These are phyloP conservation scores for Carex kokanica DNA, from an alignment of 176 grass and related monocot species.

Conservation along the genomic window DNA sequence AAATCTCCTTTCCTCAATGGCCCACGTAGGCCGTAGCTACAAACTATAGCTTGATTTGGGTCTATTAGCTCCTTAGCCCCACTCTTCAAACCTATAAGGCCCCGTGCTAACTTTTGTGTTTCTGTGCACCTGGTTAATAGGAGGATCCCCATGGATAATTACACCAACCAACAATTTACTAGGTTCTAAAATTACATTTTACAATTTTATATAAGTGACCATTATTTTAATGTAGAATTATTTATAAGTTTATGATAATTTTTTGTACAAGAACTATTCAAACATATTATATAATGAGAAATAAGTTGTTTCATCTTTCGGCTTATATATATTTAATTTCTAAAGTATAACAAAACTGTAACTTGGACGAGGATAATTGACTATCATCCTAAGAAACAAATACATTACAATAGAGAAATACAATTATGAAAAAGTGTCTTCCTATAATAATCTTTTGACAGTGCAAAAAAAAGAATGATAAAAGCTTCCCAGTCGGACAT, in stretches of 20 bases:
- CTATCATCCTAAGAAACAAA: too few species aligned
- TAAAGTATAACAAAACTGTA: too few species aligned
- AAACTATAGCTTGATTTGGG: neutral
- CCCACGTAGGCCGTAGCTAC: neutral
- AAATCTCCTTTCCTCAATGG: constrained; percentile 12
- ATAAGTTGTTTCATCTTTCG: neutral
- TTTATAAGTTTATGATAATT: neutral
- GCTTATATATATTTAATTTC: too few species aligned
- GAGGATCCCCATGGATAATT: neutral
- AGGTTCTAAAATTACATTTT: neutral
- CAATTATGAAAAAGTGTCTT: neutral
- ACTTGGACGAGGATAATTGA: too few species aligned
- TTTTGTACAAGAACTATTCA: neutral
- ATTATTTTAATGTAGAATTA: neutral
- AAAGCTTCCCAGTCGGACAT: neutral
- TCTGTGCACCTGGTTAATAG: neutral
- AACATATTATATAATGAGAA: neutral
- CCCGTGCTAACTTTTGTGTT: neutral
- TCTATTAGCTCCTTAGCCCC: neutral
- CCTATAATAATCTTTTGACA: neutral
- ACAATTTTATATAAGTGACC: neutral
- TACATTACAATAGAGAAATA: neutral
- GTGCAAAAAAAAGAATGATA: neutral
- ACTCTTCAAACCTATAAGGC: neutral
- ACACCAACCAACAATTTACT: neutral